A percentile compares a stretch with the other conserved stretches of the same genome.
Evolutionary conservation across 768 basidiomycete species (phyloP).

Genomic region (Calvatia gigantea): DNA sequence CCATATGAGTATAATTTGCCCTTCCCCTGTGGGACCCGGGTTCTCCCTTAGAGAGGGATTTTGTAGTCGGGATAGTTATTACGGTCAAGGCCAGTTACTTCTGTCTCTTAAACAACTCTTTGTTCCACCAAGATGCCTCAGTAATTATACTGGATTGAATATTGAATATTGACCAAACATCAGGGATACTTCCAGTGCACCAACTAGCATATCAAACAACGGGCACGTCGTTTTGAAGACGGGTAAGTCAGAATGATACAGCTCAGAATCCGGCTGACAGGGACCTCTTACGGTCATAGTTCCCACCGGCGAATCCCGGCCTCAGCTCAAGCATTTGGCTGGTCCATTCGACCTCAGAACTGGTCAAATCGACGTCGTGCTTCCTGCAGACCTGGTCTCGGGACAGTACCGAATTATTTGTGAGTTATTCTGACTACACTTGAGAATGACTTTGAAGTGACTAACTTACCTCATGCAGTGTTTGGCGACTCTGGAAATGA

Average conservation of each 20-base stretch:
- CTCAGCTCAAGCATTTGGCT: not conserved
- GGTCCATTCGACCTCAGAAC: conserved; percentile 29
- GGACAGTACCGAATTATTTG: conserved; percentile 38
- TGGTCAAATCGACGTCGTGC: conserved; percentile 31
- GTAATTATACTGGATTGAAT: not conserved
- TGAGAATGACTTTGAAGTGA: not conserved
- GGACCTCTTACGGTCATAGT: conserved; percentile 25
- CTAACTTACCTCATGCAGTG: conserved; percentile 24
- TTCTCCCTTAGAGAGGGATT: too few species aligned
- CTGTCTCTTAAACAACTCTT: too few species aligned
- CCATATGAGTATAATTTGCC: conserved; percentile 6
- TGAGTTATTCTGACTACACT: conserved; percentile 27
- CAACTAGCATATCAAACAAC: conserved; percentile 38
- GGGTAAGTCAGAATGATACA: too few species aligned
- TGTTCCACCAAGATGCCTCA: too few species aligned
- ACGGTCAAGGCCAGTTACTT: too few species aligned
- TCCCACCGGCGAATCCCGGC: not conserved
- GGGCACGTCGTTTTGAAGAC: conserved; percentile 27
- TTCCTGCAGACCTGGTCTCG: conserved; percentile 29
- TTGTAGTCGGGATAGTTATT: too few species aligned
- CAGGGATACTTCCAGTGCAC: conserved; percentile 39
- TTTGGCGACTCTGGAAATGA: conserved; percentile 48
- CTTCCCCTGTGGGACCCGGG: not conserved
- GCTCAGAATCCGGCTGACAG: too few species aligned
- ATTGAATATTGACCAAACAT: not conserved